phyloP scores from a whole-genome alignment of 192 early-diverging fungal species.

The Coemansia interrupta region DNA sequence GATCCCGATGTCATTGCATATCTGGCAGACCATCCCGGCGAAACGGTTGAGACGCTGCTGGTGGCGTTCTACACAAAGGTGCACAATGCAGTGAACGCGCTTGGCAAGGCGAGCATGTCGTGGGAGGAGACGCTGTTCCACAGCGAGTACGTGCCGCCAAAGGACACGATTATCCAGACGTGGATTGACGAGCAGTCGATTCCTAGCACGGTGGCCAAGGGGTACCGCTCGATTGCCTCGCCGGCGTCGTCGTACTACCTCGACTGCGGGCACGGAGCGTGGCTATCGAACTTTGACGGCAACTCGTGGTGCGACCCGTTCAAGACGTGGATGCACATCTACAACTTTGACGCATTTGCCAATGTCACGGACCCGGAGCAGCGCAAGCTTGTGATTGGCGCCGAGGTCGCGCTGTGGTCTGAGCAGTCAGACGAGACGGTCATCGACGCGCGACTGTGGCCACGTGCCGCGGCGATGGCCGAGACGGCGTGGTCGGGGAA shows the following conservation, averaged over 20 bases:
- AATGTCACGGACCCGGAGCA: slow-evolving; percentile 54
- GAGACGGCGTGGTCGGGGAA: slow-evolving; percentile 72
- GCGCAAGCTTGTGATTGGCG: slow-evolving; percentile 62
- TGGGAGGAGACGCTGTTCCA: slow-evolving; percentile 77
- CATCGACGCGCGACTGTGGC: slow-evolving; percentile 66
- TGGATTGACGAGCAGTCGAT: slow-evolving; percentile 65
- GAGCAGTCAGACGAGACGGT: slow-evolving; percentile 60
- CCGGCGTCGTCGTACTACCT: slow-evolving; percentile 65
- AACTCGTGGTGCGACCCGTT: slow-evolving; percentile 73
- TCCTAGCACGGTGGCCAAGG: slow-evolving; percentile 56
- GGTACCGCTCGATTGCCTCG: slow-evolving; percentile 64
- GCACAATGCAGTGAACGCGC: slow-evolving; percentile 46
- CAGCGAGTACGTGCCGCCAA: slow-evolving; percentile 55
- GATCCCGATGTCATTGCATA: slow-evolving; percentile 50
- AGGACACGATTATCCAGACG: slow-evolving; percentile 66
- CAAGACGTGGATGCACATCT: slow-evolving; percentile 73
- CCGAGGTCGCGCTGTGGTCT: slow-evolving; percentile 68
- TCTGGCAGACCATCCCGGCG: slow-evolving; percentile 27
- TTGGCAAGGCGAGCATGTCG: slow-evolving; percentile 63
- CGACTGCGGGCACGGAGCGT: slow-evolving; percentile 75
- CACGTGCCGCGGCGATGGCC: slow-evolving; percentile 62
- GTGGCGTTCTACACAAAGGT: slow-evolving; percentile 56
- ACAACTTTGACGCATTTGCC: slow-evolving; percentile 62
- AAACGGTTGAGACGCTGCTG: slow-evolving; percentile 38
- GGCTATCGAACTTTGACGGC: slow-evolving; percentile 65